Evolutionary conservation across 2,329 filamentous ascomycete genomes (phyloP), one percentile per base, ranked within the genome.

Genomic region (Raffaelea arxii): DNA sequence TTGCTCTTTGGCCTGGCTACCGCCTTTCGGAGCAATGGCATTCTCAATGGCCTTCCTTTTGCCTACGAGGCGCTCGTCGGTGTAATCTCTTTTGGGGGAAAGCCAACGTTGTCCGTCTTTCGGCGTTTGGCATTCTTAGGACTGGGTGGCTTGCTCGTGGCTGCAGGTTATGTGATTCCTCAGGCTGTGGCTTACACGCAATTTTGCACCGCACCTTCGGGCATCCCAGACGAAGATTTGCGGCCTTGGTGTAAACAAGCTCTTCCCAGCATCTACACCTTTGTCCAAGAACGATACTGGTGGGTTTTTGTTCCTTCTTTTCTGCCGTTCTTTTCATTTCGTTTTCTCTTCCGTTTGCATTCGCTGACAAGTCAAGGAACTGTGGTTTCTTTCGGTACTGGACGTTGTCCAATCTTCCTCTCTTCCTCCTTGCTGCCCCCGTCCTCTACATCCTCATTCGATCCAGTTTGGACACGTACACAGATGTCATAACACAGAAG

Each of bases 221-320:
- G 47, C 6, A 36, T 52, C 7, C 51, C 49, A 0, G 46, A 46
- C 38, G 55, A 55, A 7, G 58, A 56, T 35, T 50, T 68, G 46
- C 69, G 86, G 47, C 76, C 80, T 4, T 98, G 92, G 92, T 98
- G 92, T 62, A 60, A 64, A 19, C 72, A 69, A 18, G 61, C 66
- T n/a, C 52, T 90, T 12, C 92, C 92, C 4, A 94, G 88, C 61
- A 90, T 98, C 50, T 97, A 94, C 65, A 75, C 80, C 0, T 97
- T 85, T 70, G 91, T 97, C 2, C 92, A 98, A 61, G 72, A 74
- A 40, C 72, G 86, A 57, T 97, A 98, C 64, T 98, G 92, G 90
- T 94, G 73, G 62, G 79, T 64, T 16, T 45, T 23, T 12, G 6
- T 21, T 25, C 22, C 21, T 32, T 24, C 37, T 37, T 23, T 6